A percentile compares a stretch with the other conserved stretches of the same genome.
Evolutionary conservation across 305 asterid genomes (phyloP).

Genomic region (Euphrasia arctica): DNA sequence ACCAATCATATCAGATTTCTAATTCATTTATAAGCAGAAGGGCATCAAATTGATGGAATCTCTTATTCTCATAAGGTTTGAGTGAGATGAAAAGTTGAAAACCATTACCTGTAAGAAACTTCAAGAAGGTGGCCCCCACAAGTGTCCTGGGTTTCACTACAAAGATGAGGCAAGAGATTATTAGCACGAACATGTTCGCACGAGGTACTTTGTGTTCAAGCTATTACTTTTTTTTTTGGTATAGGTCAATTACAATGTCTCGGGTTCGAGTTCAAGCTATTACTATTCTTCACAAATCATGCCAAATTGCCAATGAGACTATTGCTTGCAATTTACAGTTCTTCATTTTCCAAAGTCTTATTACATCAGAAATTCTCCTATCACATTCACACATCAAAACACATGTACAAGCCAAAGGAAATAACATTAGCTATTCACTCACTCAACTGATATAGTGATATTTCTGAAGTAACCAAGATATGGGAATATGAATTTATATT

Average conservation of each 20-base stretch:
- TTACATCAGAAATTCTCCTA: background rate
- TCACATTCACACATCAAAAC: background rate
- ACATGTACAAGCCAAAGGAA: background rate
- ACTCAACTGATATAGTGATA: background rate
- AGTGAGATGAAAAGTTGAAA: slow-evolving; percentile 19
- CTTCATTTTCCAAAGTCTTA: background rate
- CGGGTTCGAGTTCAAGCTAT: background rate
- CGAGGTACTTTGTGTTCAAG: background rate
- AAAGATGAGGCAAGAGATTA: slow-evolving; percentile 27
- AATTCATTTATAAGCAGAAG: slow-evolving; percentile 5
- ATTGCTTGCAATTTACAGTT: background rate
- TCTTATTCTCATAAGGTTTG: slow-evolving; percentile 7
- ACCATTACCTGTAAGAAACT: slow-evolving; percentile 80
- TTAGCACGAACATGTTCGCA: slow-evolving; percentile 11
- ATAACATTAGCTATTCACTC: background rate
- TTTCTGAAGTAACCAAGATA: background rate
- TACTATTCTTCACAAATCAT: background rate
- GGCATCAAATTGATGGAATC: slow-evolving; percentile 17
- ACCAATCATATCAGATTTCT: slow-evolving; percentile 4
- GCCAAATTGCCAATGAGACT: background rate
- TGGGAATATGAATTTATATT: background rate
- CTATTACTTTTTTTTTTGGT: too few species aligned
- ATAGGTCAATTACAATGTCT: too few species aligned
- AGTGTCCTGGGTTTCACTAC: slow-evolving; percentile 91
- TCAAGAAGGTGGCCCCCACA: slow-evolving; percentile 92